A percentile compares a stretch with the other conserved stretches of the same genome.
These are phyloP conservation scores for Colletotrichum sp. DNA, from an alignment of 2,329 filamentous ascomycete species.

Conservation along the genomic window DNA sequence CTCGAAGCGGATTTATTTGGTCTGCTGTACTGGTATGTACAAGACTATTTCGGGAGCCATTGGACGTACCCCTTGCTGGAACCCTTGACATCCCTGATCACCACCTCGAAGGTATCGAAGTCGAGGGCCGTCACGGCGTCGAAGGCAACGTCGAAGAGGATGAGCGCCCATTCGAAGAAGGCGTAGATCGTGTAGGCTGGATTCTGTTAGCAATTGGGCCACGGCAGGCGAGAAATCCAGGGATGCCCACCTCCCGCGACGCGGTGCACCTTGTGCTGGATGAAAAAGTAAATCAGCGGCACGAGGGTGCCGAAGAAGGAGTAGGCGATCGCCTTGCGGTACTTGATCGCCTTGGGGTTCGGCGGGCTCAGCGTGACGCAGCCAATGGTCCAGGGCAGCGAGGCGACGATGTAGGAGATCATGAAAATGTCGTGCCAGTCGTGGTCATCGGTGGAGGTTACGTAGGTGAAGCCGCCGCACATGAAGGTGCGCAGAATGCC, in stretches of 20 bases:
- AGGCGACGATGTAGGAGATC: constrained; percentile 96
- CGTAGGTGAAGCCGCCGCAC: constrained; percentile 97
- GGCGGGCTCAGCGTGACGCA: constrained; percentile 87
- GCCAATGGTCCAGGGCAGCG: constrained; percentile 92
- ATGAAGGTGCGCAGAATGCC: constrained; percentile 90
- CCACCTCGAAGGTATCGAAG: constrained; percentile 86
- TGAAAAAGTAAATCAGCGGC: constrained; percentile 94
- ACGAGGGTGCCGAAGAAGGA: constrained; percentile 91
- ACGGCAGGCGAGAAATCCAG: background rate
- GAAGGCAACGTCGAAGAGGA: constrained; percentile 94
- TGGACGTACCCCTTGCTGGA: constrained; percentile 97
- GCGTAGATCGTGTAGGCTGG: constrained; percentile 95
- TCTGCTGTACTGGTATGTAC: constrained; percentile 35
- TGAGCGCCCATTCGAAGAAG: constrained; percentile 96
- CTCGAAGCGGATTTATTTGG: constrained; percentile 33
- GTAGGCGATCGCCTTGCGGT: constrained; percentile 82
- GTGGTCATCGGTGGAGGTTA: constrained; percentile 97
- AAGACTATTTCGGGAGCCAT: constrained; percentile 85
- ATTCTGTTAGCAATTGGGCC: constrained; percentile 8
- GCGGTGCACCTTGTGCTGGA: constrained; percentile 97
- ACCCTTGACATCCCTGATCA: constrained; percentile 88
- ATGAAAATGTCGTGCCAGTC: constrained; percentile 99
- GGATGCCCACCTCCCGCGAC: constrained; percentile 80
- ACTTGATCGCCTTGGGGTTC: constrained; percentile 83
- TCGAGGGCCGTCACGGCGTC: constrained; percentile 94